A percentile compares a stretch with the other conserved stretches of the same genome.
These are phyloP conservation scores for Phylloporus sp. DNA, from an alignment of 768 basidiomycete genomes.

Conservation along the genomic window DNA sequence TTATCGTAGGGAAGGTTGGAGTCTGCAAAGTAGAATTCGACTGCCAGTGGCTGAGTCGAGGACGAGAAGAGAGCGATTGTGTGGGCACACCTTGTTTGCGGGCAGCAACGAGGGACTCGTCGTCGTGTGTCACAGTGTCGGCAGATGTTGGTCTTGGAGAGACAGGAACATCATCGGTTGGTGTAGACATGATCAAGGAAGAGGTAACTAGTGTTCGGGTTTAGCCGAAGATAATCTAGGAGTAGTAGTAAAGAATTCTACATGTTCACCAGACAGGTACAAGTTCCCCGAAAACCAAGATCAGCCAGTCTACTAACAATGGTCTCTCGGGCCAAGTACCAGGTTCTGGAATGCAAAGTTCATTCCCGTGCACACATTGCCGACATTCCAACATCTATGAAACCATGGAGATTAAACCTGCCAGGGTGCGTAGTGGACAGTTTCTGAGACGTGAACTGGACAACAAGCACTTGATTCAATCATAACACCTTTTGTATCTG, in stretches of 20 bases:
- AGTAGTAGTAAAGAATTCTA: too few species aligned
- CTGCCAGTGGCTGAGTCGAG: slow-evolving; percentile 36
- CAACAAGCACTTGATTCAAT: too few species aligned
- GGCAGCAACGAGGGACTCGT: slow-evolving; percentile 45
- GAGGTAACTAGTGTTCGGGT: background rate
- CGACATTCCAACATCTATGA: too few species aligned
- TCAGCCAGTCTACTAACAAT: too few species aligned
- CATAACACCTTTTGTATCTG: background rate
- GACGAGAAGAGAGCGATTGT: background rate
- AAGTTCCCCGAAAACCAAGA: too few species aligned
- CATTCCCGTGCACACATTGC: too few species aligned
- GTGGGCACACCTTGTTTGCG: slow-evolving; percentile 50
- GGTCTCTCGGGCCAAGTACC: too few species aligned
- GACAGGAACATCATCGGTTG: background rate
- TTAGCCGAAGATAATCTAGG: background rate
- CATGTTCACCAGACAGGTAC: too few species aligned
- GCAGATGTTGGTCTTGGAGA: slow-evolving; percentile 6
- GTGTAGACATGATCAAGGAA: slow-evolving; percentile 20
- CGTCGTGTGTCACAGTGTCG: slow-evolving; percentile 27
- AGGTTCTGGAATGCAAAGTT: too few species aligned
- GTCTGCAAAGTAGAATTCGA: slow-evolving; percentile 96
- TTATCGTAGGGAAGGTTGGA: slow-evolving; percentile 93
- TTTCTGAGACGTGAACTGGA: too few species aligned
- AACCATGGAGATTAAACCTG: too few species aligned
- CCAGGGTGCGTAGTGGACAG: too few species aligned